A percentile compares a stretch with the other conserved stretches of the same genome.
These are phyloP conservation scores for Tetradesmus lagerheimii DNA, from an alignment of 139 green algal species.

Conservation along the genomic window DNA sequence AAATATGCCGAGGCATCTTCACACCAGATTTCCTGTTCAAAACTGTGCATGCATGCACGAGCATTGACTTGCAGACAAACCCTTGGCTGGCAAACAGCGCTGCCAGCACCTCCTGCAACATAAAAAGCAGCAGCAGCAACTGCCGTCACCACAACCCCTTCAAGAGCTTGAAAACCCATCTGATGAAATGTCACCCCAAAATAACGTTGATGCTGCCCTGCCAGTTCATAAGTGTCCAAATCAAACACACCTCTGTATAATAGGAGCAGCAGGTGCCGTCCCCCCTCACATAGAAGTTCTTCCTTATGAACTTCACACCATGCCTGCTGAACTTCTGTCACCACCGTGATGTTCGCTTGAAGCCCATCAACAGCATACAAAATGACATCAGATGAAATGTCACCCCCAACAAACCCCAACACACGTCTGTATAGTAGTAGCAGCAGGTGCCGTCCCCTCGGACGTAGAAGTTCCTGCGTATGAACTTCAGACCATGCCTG, in stretches of 20 bases:
- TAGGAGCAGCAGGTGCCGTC: slow-evolving; percentile 91
- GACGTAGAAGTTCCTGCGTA: slow-evolving; percentile 79
- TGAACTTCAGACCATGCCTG: slow-evolving; percentile 52
- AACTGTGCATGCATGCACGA: slow-evolving; percentile 62
- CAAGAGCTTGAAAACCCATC: too few relatives aligned
- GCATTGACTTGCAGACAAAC: slow-evolving; percentile 63
- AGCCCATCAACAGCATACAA: too few relatives aligned
- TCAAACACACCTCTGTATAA: slow-evolving; percentile 72
- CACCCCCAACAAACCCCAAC: too few relatives aligned
- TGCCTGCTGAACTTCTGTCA: too few relatives aligned
- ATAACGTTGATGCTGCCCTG: too few relatives aligned
- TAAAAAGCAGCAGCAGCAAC: background rate
- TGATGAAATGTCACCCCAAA: too few relatives aligned
- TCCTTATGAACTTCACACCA: slow-evolving; percentile 62
- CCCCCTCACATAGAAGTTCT: slow-evolving; percentile 81
- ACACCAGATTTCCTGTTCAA: slow-evolving; percentile 74
- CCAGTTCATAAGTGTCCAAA: too few relatives aligned
- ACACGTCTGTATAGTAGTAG: slow-evolving; percentile 84
- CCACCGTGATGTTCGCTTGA: too few relatives aligned
- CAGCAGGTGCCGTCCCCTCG: slow-evolving; percentile 86
- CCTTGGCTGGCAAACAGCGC: slow-evolving; percentile 69
- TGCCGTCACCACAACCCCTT: background rate
- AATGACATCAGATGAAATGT: too few relatives aligned
- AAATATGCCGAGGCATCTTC: slow-evolving; percentile 81
- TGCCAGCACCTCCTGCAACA: slow-evolving; percentile 26